phyloP scores from a whole-genome alignment of 179 eudicot species.

The Spergularia azorica region DNA sequence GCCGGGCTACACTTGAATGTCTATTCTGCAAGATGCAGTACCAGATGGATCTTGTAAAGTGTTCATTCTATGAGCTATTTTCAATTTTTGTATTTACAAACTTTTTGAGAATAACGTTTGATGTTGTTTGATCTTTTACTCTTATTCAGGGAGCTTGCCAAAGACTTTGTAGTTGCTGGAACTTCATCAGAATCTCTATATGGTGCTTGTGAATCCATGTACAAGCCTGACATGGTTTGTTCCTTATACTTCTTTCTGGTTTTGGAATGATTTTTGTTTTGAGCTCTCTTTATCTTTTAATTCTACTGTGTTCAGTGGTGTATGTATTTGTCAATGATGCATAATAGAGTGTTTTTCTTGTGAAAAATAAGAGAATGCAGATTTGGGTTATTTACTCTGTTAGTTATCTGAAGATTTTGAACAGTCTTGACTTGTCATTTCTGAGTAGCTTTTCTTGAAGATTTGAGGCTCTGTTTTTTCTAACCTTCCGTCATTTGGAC shows the following conservation, averaged over 20 bases:
- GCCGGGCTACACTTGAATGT: too few relatives aligned
- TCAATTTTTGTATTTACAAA: neutral
- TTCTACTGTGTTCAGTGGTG: neutral
- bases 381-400: too few relatives aligned
- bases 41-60: too few relatives aligned
- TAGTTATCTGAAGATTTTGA: too few relatives aligned
- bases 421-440: too few relatives aligned
- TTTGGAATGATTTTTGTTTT: neutral
- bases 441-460: neutral
- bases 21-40: too few relatives aligned
- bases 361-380: too few relatives aligned
- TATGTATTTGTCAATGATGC: neutral
- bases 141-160: conserved; percentile 84
- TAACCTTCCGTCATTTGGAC: too few relatives aligned
- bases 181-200: conserved; percentile 93
- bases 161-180: conserved; percentile 96
- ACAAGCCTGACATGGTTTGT: conserved; percentile 94
- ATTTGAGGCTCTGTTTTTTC: too few relatives aligned
- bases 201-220: conserved; percentile 98
- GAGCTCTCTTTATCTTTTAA: neutral
- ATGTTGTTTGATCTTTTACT: neutral
- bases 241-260: neutral
- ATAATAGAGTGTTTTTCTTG: neutral
- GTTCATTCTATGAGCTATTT: too few relatives aligned
- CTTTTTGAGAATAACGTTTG: neutral